Evolutionary conservation across 768 basidiomycete genomes (phyloP).

Genomic region (Pulveroboletus ravenelii): DNA sequence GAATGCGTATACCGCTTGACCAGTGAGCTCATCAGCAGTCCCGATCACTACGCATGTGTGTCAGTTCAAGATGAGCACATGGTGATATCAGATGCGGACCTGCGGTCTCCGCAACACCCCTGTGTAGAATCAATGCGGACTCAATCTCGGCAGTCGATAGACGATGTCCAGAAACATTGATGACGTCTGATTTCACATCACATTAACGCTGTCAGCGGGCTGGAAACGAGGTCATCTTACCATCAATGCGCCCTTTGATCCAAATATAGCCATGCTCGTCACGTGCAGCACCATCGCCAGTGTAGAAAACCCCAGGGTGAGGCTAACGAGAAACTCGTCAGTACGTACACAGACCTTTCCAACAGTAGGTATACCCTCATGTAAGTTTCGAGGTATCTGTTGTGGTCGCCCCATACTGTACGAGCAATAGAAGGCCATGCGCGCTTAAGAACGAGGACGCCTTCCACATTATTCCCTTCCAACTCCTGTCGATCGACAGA

Average conservation of each 20-base stretch:
- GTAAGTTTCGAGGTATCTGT: slow-evolving; percentile 75
- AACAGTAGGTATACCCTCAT: slow-evolving; percentile 42
- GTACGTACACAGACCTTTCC: slow-evolving; percentile 36
- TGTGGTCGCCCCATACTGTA: slow-evolving; percentile 88
- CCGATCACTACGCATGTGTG: slow-evolving; percentile 56
- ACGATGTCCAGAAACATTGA: slow-evolving; percentile 97
- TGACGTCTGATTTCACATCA: slow-evolving; percentile 59
- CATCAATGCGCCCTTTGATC: slow-evolving; percentile 97
- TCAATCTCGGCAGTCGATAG: slow-evolving; percentile 98
- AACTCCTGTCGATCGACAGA: slow-evolving; percentile 42
- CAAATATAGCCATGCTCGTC: slow-evolving; percentile 97
- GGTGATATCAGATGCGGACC: slow-evolving; percentile 31
- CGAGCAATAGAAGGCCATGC: slow-evolving; percentile 97
- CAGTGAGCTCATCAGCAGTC: slow-evolving; percentile 80
- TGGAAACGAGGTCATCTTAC: slow-evolving; percentile 36
- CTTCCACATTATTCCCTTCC: slow-evolving; percentile 80
- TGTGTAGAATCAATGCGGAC: slow-evolving; percentile 90
- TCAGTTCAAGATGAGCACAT: slow-evolving; percentile 4
- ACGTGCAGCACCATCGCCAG: slow-evolving; percentile 94
- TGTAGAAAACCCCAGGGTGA: slow-evolving; percentile 90
- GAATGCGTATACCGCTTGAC: slow-evolving; percentile 92
- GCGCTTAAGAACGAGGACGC: slow-evolving; percentile 77
- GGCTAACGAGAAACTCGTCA: slow-evolving; percentile 38
- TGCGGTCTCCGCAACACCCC: slow-evolving; percentile 94
- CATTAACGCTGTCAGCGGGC: neutral